phyloP scores from a whole-genome alignment of 2,329 filamentous ascomycete genomes.

The Ceratocystis destructans region DNA sequence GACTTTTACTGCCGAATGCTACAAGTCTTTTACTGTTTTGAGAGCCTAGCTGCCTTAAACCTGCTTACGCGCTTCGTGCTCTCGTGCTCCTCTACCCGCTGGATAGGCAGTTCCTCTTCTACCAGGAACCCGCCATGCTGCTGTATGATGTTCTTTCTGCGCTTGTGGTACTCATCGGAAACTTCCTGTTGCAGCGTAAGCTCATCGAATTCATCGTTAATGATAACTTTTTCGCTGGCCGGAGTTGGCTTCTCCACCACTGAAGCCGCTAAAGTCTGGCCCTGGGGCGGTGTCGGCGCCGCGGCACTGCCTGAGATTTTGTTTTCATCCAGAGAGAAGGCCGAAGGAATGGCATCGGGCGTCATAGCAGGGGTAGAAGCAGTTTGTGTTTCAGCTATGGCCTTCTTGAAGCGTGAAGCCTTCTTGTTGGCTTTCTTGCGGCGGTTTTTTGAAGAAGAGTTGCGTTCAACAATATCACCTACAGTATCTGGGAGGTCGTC shows the following conservation, averaged over 20 bases:
- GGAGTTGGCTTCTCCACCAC: conserved; percentile 41
- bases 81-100: conserved; percentile 54
- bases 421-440: conserved; percentile 24
- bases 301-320: conserved; percentile 33
- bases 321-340: conserved; percentile 15
- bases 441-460: conserved; percentile 20
- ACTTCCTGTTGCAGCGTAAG: conserved; percentile 59
- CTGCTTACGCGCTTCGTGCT: conserved; percentile 53
- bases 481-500: conserved; percentile 24
- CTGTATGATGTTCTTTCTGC: conserved; percentile 72
- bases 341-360: conserved; percentile 15
- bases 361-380: conserved; percentile 11
- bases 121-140: conserved; percentile 68
- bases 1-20: too few species aligned
- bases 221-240: conserved; percentile 11
- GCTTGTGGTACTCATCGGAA: conserved; percentile 65
- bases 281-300: conserved; percentile 25
- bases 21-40: conserved; percentile 31
- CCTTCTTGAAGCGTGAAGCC: conserved; percentile 40
- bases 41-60: conserved; percentile 58
- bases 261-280: conserved; percentile 44
- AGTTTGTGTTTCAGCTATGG: conserved; percentile 20
- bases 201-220: conserved; percentile 35
- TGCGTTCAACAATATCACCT: conserved; percentile 40
- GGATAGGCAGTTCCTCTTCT: conserved; percentile 52